These are phyloP conservation scores for Termitomyces sp. DNA, from an alignment of 768 basidiomycete genomes.

Conservation along the genomic window DNA sequence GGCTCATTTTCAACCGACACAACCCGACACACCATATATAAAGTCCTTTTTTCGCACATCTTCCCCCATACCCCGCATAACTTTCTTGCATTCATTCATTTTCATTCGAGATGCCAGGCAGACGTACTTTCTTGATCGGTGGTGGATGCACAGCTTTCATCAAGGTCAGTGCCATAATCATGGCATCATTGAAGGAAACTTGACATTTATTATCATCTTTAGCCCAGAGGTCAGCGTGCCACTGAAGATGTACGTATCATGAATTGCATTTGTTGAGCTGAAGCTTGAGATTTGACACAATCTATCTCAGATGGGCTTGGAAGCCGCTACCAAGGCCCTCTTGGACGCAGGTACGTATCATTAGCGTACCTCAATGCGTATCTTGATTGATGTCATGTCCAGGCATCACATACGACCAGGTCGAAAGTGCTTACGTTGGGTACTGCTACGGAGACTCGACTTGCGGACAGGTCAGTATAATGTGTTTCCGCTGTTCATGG, in stretches of 20 bases:
- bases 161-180: slow-evolving; percentile 43
- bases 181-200: not conserved
- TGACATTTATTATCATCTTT: not conserved
- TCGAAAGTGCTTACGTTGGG: slow-evolving; percentile 72
- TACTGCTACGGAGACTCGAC: slow-evolving; percentile 81
- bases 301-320: slow-evolving; percentile 67
- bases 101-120: slow-evolving; percentile 27
- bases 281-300: not conserved
- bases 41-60: not conserved
- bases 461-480: slow-evolving; percentile 53
- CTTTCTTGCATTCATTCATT: not conserved
- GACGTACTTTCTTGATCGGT: slow-evolving; percentile 61
- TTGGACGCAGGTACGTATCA: slow-evolving; percentile 66
- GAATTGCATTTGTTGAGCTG: not conserved
- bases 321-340: slow-evolving; percentile 82
- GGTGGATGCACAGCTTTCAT: slow-evolving; percentile 74
- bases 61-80: not conserved
- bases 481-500: not conserved
- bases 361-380: not conserved
- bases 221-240: slow-evolving; percentile 63
- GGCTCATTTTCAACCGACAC: not conserved
- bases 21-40: not conserved
- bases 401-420: slow-evolving; percentile 80
- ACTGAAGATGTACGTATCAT: slow-evolving; percentile 63
- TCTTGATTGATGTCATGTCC: not conserved